Evolutionary conservation across 2,329 filamentous ascomycete species (phyloP), one percentile per base, ranked within the genome.

Genomic region (Plectosphaerella cucumerina): DNA sequence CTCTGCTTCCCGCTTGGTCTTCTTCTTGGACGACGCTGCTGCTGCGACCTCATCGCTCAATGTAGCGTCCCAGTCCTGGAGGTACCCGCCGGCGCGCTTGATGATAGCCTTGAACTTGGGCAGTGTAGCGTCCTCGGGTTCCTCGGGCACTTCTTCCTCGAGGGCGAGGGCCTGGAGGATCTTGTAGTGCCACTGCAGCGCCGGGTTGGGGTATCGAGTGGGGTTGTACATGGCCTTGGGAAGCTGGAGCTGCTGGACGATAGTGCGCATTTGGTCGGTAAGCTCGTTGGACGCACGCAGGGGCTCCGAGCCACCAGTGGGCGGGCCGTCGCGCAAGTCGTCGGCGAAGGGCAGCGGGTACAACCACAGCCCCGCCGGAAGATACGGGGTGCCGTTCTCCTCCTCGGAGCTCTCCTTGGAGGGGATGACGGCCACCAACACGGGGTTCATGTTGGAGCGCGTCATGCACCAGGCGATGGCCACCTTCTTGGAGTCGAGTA

Each of bases 111-210:
- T 86, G 68, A 86, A 91, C 60, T 88, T 90, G 2, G 94, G 94
- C 14, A 89, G 65, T 0, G 94, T 97, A 57, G 87, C 85, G 63
- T 99, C 94, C 14, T 82, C 76, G 2, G 70, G 70, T 47, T 86
- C 80, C 18, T 88, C 86, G 0, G 92, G 92, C 1, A 96, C 72
- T 58, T 97, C 92, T 65, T 99, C 94, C 34, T 96, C 92, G 1
- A 99, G 76, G 0, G 94, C 94, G 51, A 97, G 78, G 6, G 89
- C 87, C 69, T 99, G 94, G 1, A 99, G 74, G 44, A 99, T 96
- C 55, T 84, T 86, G 74, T 97, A 99, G 71, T 97, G 94, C 92
- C 93, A 99, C 70, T 99, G 94, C 21, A 99, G 76, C 9, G 89
- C 81, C 10, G 92, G 91, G 55, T 99, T 99, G 0, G 94, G 90